Conservation (phyloP, 768 basidiomycete species). For the Leucogyrophana mollusca region DNA sequence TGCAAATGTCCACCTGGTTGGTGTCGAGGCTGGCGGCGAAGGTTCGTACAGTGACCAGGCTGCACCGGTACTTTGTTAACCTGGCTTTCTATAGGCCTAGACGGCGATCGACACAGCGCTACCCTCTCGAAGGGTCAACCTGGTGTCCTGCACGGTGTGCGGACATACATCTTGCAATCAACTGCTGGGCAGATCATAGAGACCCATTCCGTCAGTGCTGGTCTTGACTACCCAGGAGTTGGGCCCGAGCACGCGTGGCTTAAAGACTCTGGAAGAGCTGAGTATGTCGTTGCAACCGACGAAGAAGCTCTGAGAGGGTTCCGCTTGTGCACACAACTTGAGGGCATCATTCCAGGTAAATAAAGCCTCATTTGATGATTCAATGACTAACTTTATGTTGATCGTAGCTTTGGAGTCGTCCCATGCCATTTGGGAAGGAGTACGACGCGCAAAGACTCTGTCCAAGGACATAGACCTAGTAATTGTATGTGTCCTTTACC, state of each 20-base stretch:
- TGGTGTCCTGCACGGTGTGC: constrained; percentile 94
- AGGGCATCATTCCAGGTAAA: constrained; percentile 95
- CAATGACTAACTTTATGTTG: constrained; percentile 5
- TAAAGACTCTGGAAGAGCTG: constrained; percentile 91
- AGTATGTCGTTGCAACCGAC: constrained; percentile 92
- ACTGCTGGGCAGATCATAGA: constrained; percentile 90
- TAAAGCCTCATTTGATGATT: constrained; percentile 3
- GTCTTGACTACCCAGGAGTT: constrained; percentile 95
- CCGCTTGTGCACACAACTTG: constrained; percentile 84
- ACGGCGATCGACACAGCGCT: constrained; percentile 88
- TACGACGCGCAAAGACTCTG: constrained; percentile 80
- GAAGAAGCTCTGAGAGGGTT: constrained; percentile 93
- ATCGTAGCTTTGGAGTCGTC: constrained; percentile 84
- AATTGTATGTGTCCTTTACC: constrained; percentile 58
- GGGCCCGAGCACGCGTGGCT: constrained; percentile 98
- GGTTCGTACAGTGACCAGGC: constrained; percentile 47
- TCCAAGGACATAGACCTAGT: constrained; percentile 86
- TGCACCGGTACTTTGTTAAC: background rate
- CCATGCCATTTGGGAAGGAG: constrained; percentile 93
- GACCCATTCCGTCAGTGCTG: constrained; percentile 96
- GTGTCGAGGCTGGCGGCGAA: constrained; percentile 98
- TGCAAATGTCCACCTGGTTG: constrained; percentile 79
- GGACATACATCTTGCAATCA: constrained; percentile 93
- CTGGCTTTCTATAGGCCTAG: constrained; percentile 51
- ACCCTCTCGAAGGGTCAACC: constrained; percentile 89